Evolutionary conservation across 768 basidiomycete species (phyloP), one percentile per base, ranked within the genome.

Genomic region (Termitomyces sp.): DNA sequence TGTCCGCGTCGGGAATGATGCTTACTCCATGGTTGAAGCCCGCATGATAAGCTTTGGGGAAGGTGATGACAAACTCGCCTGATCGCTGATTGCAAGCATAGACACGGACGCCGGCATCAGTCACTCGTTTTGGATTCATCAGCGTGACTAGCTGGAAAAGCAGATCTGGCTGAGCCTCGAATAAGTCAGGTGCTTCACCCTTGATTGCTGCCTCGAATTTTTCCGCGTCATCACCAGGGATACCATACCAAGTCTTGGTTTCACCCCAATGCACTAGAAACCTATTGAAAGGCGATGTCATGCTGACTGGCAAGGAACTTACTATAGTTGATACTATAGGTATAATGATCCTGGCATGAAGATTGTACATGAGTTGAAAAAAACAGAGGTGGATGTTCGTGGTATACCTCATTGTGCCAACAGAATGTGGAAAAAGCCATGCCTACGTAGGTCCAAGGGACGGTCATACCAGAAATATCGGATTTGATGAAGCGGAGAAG

Each of bases 341-440:
- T 98, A 70, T 97, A 96, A 73, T 98, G 96, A 73, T 98, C 96
- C 87, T 97, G 67, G 12, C n/a, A 35, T 47, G 28, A 30, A 10
- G 9, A 27, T 40, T 51, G 7, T 4, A 40, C 17, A 39, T 51
- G n/a, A 51, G 37, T 51, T 5, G 27, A 7, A 3, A 28, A 17
- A 39, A n/a, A 25, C n/a, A 19, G 40, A n/a, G 16, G 23, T 30
- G 14, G 45, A 19, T 25, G 5, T 55, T 23, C 12, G 27, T 37
- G 45, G 2, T 40, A 55, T 64, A 90, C 91, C 83, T 94, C 95
- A 66, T 99, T 99, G 73, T 99, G 97, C 97, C 97, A 99, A 69
- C 96, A 98, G 72, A 99, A 99, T 3, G 97, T 96, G 14, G 95
- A 96, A 70, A 99, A 99, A 17, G 94, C 79, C 96, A 98, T 98